Conservation (phyloP, 768 basidiomycete genomes). For the Austroboletus festivus region DNA sequence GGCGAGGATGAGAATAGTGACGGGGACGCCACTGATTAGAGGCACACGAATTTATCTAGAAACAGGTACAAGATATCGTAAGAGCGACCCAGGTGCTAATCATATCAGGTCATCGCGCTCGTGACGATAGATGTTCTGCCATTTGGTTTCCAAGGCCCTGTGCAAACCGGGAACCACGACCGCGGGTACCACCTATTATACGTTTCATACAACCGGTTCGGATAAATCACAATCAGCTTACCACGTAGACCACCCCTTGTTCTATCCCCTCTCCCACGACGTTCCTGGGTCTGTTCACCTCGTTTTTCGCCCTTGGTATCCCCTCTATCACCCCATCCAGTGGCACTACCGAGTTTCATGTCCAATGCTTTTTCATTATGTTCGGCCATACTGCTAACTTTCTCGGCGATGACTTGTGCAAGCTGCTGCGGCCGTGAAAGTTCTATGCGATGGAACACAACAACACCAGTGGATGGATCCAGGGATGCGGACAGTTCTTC, state of each 20-base stretch:
- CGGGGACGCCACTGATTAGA: conserved; percentile 6
- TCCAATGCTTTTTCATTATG: conserved; percentile 91
- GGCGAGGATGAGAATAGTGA: conserved; percentile 14
- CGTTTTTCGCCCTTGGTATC: conserved; percentile 68
- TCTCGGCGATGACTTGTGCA: conserved; percentile 86
- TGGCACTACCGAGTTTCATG: conserved; percentile 68
- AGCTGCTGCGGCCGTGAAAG: conserved; percentile 85
- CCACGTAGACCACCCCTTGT: conserved; percentile 56
- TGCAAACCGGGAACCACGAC: conserved; percentile 76
- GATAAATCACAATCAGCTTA: conserved; percentile 27
- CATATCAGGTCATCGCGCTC: conserved; percentile 17
- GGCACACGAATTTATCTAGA: not conserved
- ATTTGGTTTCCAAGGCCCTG: conserved; percentile 83
- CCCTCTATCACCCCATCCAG: conserved; percentile 52
- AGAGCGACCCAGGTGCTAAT: not conserved
- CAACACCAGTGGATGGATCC: conserved; percentile 85
- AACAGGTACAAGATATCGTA: conserved; percentile 2
- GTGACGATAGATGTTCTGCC: conserved; percentile 37
- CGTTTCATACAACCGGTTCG: not conserved
- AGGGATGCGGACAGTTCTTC: conserved; percentile 92
- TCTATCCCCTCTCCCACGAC: conserved; percentile 68
- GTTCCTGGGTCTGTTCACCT: conserved; percentile 74
- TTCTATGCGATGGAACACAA: conserved; percentile 92
- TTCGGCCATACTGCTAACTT: conserved; percentile 80
- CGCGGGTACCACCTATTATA: conserved; percentile 56